These are phyloP conservation scores for Dissoconium aciculare DNA, from an alignment of 2,329 filamentous ascomycete species.

Conservation along the genomic window DNA sequence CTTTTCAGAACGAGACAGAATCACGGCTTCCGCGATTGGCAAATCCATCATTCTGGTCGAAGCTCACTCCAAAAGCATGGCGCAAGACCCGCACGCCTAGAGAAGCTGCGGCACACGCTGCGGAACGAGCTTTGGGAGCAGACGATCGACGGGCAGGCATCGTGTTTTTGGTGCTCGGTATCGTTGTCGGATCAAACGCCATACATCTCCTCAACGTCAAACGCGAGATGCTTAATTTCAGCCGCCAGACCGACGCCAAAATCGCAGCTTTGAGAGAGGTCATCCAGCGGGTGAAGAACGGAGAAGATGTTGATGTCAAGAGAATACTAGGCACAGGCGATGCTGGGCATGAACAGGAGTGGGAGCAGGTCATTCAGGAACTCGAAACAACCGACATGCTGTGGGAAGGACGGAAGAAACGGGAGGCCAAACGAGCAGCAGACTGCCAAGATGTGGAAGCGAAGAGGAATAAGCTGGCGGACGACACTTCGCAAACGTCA, in stretches of 20 bases:
- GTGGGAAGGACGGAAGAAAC: slow-evolving; percentile 17
- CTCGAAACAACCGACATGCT: slow-evolving; percentile 22
- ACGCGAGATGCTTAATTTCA: slow-evolving; percentile 58
- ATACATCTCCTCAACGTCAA: slow-evolving; percentile 79
- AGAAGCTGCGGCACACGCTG: slow-evolving; percentile 10
- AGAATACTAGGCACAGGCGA: slow-evolving; percentile 66
- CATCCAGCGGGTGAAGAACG: slow-evolving; percentile 52
- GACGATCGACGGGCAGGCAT: slow-evolving; percentile 43
- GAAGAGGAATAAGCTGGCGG: no score
- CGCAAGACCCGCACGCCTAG: slow-evolving; percentile 10
- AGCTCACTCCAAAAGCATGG: slow-evolving; percentile 22
- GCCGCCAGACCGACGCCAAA: slow-evolving; percentile 62
- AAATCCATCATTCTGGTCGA: slow-evolving; percentile 23
- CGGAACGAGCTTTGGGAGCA: slow-evolving; percentile 12
- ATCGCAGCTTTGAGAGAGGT: slow-evolving; percentile 64
- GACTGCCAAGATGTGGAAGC: slow-evolving; percentile 12
- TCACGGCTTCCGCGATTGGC: slow-evolving; percentile 21
- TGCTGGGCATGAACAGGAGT: slow-evolving; percentile 59
- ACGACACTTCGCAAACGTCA: no score
- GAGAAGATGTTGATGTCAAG: slow-evolving; percentile 75
- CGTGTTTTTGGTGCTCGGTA: slow-evolving; percentile 49
- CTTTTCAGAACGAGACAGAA: no score
- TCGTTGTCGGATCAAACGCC: slow-evolving; percentile 85
- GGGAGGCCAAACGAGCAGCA: slow-evolving; percentile 15
- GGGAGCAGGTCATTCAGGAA: slow-evolving; percentile 59